Evolutionary conservation across 2,329 filamentous ascomycete genomes (phyloP), one percentile per base, ranked within the genome.

Genomic region (Polytolypa hystricis): DNA sequence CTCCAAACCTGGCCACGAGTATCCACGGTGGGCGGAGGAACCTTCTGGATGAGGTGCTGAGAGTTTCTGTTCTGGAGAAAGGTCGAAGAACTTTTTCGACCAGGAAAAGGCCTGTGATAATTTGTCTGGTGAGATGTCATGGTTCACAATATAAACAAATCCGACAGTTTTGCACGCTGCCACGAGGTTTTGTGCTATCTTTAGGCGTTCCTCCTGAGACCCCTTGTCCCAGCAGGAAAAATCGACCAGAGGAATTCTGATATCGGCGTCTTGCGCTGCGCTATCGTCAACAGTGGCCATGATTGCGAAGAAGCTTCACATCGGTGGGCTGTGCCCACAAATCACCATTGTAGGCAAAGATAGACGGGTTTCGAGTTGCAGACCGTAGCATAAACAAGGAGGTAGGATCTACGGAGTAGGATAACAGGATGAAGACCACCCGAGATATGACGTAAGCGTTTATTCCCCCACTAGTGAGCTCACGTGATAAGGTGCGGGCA

Each of bases 1-100:
- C 50, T 74, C 70, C 33, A 70, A 45, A 0, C 70, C 70, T 0
- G 68, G 67, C 60, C 67, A 69, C 1, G 68, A 73, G 46, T 74
- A 74, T n/a, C 71, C 71, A 32, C 70, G 61, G 47, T 74, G 68
- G 2, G 70, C 59, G 7, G 53, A 57, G 41, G 63, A 65, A 6
- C 68, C 69, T 7, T 60, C 54, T 3, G 67, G 67, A 50, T 70
- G 67, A 3, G 65, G 65, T 1, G 67, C 68, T 36, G 61, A 59
- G 55, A 66, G 62, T 43, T 71, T 71, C 32, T 64, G 56, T 29
- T 64, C 60, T 10, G 50, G 49, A 0, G 62, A 56, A 6, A 71
- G 51, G 29, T 61, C 56, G 38, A 69, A 70, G 6, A 71, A 56
- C 16, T 53, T 48, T 38, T 60, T 27, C 16, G 62, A 59, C 53